Evolutionary conservation across 768 basidiomycete genomes (phyloP).

Genomic region (Mycena vulgaris): DNA sequence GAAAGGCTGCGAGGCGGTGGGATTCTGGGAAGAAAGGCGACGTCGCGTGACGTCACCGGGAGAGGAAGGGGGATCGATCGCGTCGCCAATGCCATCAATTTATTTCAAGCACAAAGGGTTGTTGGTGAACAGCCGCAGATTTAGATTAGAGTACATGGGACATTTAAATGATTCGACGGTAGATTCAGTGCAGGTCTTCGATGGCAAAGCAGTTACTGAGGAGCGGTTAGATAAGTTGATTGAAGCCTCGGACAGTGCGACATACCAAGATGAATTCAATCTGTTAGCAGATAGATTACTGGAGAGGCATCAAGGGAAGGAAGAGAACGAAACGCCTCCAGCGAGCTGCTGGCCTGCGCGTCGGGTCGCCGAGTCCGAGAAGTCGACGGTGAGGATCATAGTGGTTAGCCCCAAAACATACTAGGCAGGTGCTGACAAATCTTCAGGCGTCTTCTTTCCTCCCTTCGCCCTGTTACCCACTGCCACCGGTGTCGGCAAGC

Average conservation of each 20-base stretch:
- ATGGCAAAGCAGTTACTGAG: slow-evolving; percentile 15
- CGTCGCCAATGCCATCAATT: not conserved
- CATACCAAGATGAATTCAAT: not conserved
- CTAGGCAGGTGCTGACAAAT: no score
- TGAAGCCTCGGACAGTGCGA: not conserved
- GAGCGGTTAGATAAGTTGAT: slow-evolving; percentile 2
- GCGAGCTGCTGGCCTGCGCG: slow-evolving; percentile 54
- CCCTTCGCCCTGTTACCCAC: no score
- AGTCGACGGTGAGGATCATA: slow-evolving; percentile 76
- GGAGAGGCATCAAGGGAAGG: not conserved
- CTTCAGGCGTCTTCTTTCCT: no score
- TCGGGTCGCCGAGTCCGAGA: slow-evolving; percentile 72
- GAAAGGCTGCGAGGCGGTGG: not conserved
- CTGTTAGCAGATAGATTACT: not conserved
- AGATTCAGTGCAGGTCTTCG: no score
- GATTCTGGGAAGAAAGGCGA: not conserved
- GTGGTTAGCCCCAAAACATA: no score
- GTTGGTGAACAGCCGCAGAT: not conserved
- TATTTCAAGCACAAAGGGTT: no score
- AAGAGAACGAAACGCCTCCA: slow-evolving; percentile 57
- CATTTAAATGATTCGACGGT: no score
- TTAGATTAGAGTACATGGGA: not conserved
- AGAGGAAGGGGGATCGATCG: slow-evolving; percentile 22
- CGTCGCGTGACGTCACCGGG: slow-evolving; percentile 56
- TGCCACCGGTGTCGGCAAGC: no score